Base-by-base conservation (phyloP, 1,284 basidiomycete genomes). In the Trametes pubescens region DNA sequence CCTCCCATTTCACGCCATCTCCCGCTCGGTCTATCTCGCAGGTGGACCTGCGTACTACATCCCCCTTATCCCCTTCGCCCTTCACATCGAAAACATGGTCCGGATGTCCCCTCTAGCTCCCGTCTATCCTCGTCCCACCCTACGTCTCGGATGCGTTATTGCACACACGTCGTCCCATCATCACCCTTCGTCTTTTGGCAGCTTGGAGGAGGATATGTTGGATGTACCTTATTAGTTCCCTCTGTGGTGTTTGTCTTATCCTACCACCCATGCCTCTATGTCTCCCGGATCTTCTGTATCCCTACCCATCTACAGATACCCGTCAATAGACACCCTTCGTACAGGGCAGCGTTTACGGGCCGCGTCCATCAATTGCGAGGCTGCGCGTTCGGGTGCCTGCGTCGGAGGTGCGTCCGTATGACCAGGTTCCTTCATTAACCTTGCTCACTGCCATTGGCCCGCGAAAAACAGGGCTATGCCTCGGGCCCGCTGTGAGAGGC, bases 161-260 rank as follows among this genome's bases (percentile, higher is more conserved):
- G 3, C 18, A 18, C 40, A 8, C 40, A 16, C 10, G 18, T 16
- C 40, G 14, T 2, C 10, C 14, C 37, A 13, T 4, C 40, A 13
- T 18, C 16, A 1, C 40, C 8, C 40, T 16, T 43, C 40, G 40
- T 43, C 37, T 38, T 38, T 38, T n/a, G 40, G 40, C 40, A n/a
- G 40, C 40, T 35, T 47, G 8, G 51, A 44, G 46, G 40, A 43
- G 26, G 34, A 22, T 44, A 38, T 43, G 49, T 52, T 48, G 49
- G 49, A 24, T 47, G 61, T 62, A 62, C 61, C 61, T 62, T 62
- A 62, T 43, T 62, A 57, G 43, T 57, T 43, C 55, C 54, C 49
- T 52, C 32, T 57, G 51, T 26, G 61, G 55, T 57, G 54, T 52
- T 57, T 57, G 47, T 56, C 54, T 47, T 62, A 62, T 24, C 22